Conservation (phyloP, 768 basidiomycete genomes). For the Gymnopilus dilepis region DNA sequence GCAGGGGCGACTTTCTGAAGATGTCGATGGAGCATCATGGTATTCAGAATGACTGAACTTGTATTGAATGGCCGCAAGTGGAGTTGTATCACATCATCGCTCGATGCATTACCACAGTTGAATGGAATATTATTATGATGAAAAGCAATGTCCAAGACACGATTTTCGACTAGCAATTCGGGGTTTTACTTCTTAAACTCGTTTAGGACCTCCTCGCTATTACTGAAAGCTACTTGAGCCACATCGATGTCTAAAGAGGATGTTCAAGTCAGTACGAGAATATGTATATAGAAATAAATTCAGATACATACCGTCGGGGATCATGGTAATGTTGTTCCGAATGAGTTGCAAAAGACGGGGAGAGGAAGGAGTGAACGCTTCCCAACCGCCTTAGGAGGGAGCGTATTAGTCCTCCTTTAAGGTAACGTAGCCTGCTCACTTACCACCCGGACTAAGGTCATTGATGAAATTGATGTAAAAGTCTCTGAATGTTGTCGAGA, state of each 20-base stretch:
- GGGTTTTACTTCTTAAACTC: constrained; percentile 51
- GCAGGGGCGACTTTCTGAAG: not conserved
- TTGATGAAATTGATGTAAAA: constrained; percentile 63
- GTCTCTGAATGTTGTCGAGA: constrained; percentile 53
- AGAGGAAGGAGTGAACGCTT: constrained; percentile 40
- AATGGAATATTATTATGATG: no score
- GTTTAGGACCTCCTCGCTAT: constrained; percentile 42
- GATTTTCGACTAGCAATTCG: not conserved
- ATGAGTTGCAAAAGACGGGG: constrained; percentile 53
- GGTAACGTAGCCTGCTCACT: constrained; percentile 17
- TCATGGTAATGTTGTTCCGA: constrained; percentile 56
- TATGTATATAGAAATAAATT: not conserved
- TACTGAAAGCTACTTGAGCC: constrained; percentile 48
- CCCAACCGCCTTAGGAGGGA: constrained; percentile 47
- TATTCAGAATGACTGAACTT: no score
- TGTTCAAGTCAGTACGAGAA: not conserved
- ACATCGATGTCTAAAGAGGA: constrained; percentile 44
- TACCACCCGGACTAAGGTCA: constrained; percentile 61
- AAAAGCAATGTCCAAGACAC: not conserved
- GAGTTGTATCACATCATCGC: no score
- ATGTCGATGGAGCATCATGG: not conserved
- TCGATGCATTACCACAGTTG: no score
- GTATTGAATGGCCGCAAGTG: no score
- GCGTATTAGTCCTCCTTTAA: not conserved
- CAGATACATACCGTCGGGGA: constrained; percentile 50